Evolutionary conservation across 352 stramenopile genomes (phyloP).

Genomic region (Achlya hypogyna): DNA sequence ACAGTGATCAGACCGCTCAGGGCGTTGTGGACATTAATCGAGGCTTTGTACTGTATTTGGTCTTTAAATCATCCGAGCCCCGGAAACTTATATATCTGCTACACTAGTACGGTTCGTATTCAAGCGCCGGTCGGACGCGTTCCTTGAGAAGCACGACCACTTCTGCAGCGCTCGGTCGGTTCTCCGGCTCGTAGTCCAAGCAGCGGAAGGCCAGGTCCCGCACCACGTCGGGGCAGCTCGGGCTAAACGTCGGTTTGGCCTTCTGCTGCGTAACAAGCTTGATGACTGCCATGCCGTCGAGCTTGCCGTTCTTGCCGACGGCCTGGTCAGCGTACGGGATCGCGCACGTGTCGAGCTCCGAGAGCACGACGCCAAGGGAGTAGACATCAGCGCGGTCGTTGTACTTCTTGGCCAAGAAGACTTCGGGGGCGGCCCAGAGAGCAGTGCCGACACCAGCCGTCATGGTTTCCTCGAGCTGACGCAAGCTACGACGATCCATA

Average conservation of each 20-base stretch:
- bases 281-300: slow-evolving; percentile 82
- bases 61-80: too few relatives aligned
- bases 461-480: slow-evolving; percentile 51
- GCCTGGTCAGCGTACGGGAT: slow-evolving; percentile 76
- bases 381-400: slow-evolving; percentile 81
- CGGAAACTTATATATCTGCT: neutral
- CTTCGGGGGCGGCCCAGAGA: slow-evolving; percentile 75
- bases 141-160: slow-evolving; percentile 29
- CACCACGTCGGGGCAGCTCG: slow-evolving; percentile 32
- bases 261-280: slow-evolving; percentile 67
- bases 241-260: slow-evolving; percentile 31
- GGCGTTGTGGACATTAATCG: neutral
- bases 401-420: slow-evolving; percentile 82
- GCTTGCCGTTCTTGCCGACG: slow-evolving; percentile 55
- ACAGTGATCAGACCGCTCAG: too few relatives aligned
- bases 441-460: slow-evolving; percentile 9
- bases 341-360: slow-evolving; percentile 63
- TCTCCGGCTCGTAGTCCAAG: slow-evolving; percentile 28
- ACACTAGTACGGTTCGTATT: slow-evolving; percentile 1
- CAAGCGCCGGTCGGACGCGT: neutral
- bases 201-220: slow-evolving; percentile 33
- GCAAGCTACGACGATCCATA: slow-evolving; percentile 69
- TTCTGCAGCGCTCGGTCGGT: slow-evolving; percentile 40
- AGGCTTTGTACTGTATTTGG: too few relatives aligned
- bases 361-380: slow-evolving; percentile 75